A percentile compares a stretch with the other conserved stretches of the same genome.
Evolutionary conservation across 352 stramenopile genomes (phyloP).

Genomic region (Globisporangium spiculum): DNA sequence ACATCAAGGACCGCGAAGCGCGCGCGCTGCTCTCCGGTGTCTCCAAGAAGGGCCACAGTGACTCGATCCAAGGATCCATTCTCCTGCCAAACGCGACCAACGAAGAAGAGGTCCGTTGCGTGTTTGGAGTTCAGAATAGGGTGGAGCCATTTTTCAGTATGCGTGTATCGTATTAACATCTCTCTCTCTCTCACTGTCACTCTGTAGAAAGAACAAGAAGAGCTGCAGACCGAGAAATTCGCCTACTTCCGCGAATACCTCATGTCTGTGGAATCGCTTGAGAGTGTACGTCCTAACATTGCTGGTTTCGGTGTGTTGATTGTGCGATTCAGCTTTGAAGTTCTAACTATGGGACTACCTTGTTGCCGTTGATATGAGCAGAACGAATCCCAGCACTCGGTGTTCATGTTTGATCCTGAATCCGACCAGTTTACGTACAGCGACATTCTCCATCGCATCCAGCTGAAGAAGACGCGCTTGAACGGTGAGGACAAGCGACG

Average conservation of each 20-base stretch:
- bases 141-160: slow-evolving; percentile 6
- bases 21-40: slow-evolving; percentile 73
- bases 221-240: slow-evolving; percentile 65
- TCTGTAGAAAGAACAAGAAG: slow-evolving; percentile 40
- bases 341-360: not conserved
- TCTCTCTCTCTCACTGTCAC: not conserved
- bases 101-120: slow-evolving; percentile 46
- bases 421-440: slow-evolving; percentile 78
- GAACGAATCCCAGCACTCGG: slow-evolving; percentile 66
- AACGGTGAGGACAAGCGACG: slow-evolving; percentile 76
- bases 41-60: slow-evolving; percentile 61
- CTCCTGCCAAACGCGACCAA: slow-evolving; percentile 53
- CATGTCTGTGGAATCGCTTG: slow-evolving; percentile 63
- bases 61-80: slow-evolving; percentile 75
- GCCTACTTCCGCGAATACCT: slow-evolving; percentile 82
- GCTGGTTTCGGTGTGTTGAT: not conserved
- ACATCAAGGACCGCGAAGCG: slow-evolving; percentile 60
- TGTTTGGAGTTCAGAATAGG: not conserved
- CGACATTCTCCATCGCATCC: slow-evolving; percentile 70
- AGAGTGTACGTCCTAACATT: slow-evolving; percentile 45
- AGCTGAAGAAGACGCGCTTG: slow-evolving; percentile 82
- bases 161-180: not conserved
- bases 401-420: slow-evolving; percentile 78
- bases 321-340: not conserved
- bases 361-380: slow-evolving; percentile 1